Percentiles rank a stretch among this genome's conserved stretches.
These are phyloP conservation scores for Peronospora destructor DNA, from an alignment of 352 stramenopile genomes.

Conservation along the genomic window DNA sequence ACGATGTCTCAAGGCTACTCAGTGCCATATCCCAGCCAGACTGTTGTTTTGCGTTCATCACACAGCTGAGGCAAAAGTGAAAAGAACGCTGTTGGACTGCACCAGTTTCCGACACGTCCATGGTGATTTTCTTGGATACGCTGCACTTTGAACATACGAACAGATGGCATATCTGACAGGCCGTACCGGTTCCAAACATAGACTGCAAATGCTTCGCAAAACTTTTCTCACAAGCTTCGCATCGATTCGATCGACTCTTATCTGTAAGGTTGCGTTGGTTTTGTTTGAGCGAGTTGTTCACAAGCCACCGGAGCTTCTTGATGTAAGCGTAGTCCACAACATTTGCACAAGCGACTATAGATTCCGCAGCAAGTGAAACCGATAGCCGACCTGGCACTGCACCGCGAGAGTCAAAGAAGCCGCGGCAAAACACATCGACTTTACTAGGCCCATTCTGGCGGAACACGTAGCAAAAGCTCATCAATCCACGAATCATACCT, in stretches of 20 bases:
- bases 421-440: constrained; percentile 37
- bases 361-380: constrained; percentile 15
- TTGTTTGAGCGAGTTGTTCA: constrained; percentile 13
- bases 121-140: constrained; percentile 47
- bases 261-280: not conserved
- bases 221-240: constrained; percentile 21
- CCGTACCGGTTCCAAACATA: constrained; percentile 11
- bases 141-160: constrained; percentile 47
- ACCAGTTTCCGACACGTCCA: constrained; percentile 35
- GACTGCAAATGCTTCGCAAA: constrained; percentile 16
- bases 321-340: constrained; percentile 37
- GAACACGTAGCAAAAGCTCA: constrained; percentile 39
- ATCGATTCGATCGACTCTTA: constrained; percentile 13
- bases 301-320: constrained; percentile 41
- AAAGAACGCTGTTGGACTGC: constrained; percentile 31
- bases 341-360: constrained; percentile 12
- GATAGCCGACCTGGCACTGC: constrained; percentile 23
- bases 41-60: constrained; percentile 41
- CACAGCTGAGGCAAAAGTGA: constrained; percentile 42
- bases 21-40: constrained; percentile 40
- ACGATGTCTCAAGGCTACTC: not conserved
- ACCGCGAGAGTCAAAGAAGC: constrained; percentile 29
- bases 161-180: constrained; percentile 42
- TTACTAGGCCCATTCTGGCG: constrained; percentile 22
- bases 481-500: constrained; percentile 28